Percentiles rank a stretch among this genome's conserved stretches.
Evolutionary conservation across 1,139 yeast species (phyloP).

Genomic region (Taphrina communis): DNA sequence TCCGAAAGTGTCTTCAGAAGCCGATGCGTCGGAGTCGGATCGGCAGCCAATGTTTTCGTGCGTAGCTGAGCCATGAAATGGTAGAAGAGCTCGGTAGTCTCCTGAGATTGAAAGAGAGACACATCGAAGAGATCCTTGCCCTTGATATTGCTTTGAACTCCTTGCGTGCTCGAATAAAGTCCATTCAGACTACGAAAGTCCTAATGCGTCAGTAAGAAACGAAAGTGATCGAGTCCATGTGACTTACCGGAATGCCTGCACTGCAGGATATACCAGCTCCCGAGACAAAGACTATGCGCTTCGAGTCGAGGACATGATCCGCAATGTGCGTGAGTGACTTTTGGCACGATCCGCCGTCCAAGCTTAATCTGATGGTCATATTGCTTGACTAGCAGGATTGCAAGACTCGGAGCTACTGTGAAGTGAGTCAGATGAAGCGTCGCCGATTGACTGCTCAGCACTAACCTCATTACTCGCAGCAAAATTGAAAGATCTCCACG

Average conservation of each 20-base stretch:
- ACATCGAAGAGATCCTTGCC: conserved; percentile 93
- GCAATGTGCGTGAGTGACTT: conserved; percentile 37
- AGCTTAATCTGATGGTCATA: conserved; percentile 26
- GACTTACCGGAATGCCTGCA: conserved; percentile 79
- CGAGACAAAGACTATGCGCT: conserved; percentile 57
- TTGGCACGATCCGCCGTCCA: background rate
- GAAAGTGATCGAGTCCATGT: background rate
- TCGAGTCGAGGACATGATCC: conserved; percentile 49
- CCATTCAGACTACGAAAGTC: conserved; percentile 89
- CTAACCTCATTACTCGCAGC: no score
- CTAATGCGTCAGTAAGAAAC: conserved; percentile 40
- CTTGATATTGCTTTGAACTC: conserved; percentile 65
- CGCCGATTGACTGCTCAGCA: no score
- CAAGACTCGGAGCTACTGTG: no score
- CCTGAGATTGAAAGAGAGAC: conserved; percentile 71
- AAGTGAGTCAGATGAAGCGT: no score
- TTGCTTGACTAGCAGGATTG: background rate
- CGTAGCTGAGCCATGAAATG: conserved; percentile 79
- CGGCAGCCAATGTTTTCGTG: conserved; percentile 65
- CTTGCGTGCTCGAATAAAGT: conserved; percentile 61
- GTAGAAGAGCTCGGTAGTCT: conserved; percentile 71
- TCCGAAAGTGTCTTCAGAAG: conserved; percentile 71
- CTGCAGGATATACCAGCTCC: conserved; percentile 94
- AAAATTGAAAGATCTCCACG: conserved; percentile 4
- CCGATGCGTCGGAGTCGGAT: conserved; percentile 82